phyloP scores from a whole-genome alignment of 2,329 filamentous ascomycete genomes.

The Cladophialophora immunda region DNA sequence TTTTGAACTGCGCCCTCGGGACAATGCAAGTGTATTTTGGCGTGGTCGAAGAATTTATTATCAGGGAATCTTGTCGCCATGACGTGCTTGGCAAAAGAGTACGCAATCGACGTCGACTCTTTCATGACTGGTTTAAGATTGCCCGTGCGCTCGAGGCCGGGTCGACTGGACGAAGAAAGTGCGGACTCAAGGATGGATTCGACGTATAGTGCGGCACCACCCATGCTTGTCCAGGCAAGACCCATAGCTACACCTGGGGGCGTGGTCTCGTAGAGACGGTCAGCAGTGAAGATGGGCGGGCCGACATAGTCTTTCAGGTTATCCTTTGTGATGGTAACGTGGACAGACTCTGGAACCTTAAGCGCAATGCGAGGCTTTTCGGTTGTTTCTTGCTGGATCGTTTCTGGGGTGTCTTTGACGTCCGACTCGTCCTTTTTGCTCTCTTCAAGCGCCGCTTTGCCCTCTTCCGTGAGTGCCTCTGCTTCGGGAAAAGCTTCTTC shows the following conservation, averaged over 20 bases:
- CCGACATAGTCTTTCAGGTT: constrained; percentile 97
- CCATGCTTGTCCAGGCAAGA: constrained; percentile 96
- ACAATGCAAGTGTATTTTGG: constrained; percentile 93
- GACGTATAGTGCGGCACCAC: constrained; percentile 94
- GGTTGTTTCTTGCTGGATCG: constrained; percentile 67
- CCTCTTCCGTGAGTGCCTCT: constrained; percentile 83
- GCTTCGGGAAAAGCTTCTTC: constrained; percentile 83
- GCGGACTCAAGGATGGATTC: constrained; percentile 93
- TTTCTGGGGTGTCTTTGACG: constrained; percentile 67
- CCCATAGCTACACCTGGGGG: constrained; percentile 97
- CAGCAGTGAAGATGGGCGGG: constrained; percentile 92
- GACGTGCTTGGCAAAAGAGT: constrained; percentile 91
- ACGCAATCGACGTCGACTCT: constrained; percentile 92
- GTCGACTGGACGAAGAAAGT: constrained; percentile 75
- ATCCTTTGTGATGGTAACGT: constrained; percentile 84
- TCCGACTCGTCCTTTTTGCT: constrained; percentile 71
- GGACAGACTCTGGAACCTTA: constrained; percentile 84
- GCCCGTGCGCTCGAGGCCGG: constrained; percentile 88
- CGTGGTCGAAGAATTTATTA: constrained; percentile 96
- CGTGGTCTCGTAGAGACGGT: constrained; percentile 91
- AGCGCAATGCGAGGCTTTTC: constrained; percentile 77
- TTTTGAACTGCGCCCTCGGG: constrained; percentile 96
- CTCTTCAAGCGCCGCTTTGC: constrained; percentile 78
- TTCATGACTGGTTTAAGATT: constrained; percentile 98
- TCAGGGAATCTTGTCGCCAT: constrained; percentile 85